phyloP scores from a whole-genome alignment of 179 eudicot genomes.

The Corrigiola litoralis region DNA sequence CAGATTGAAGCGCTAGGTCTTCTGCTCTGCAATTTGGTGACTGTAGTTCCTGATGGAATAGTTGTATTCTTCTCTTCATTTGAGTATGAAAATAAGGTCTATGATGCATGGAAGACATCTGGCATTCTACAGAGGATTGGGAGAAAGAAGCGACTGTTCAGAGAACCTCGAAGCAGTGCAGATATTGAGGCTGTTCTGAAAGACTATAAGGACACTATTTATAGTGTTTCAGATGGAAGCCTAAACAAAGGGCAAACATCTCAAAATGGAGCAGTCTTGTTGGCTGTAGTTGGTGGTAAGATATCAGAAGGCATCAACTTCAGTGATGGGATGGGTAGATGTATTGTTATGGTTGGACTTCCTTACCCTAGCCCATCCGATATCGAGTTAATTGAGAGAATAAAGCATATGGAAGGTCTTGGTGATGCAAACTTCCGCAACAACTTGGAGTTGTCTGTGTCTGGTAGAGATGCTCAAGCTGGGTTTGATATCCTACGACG shows the following conservation, averaged over 20 bases:
- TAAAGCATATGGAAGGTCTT: conserved; percentile 87
- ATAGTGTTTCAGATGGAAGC: conserved; percentile 25
- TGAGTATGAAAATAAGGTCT: conserved; percentile 70
- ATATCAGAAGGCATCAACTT: conserved; percentile 96
- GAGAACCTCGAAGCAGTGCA: conserved; percentile 83
- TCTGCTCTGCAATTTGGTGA: conserved; percentile 69
- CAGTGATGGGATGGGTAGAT: conserved; percentile 93
- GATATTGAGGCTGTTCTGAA: conserved; percentile 65
- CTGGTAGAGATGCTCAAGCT: conserved; percentile 39
- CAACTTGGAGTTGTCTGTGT: conserved; percentile 8
- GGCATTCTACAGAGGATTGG: conserved; percentile 72
- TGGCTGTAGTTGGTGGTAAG: conserved; percentile 97
- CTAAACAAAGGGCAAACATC: conserved; percentile 26
- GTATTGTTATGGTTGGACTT: conserved; percentile 92
- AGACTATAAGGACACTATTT: conserved; percentile 70
- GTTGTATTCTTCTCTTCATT: conserved; percentile 91
- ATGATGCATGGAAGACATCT: conserved; percentile 75
- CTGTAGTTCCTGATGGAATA: conserved; percentile 79
- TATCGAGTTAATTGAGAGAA: conserved; percentile 74
- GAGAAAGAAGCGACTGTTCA: conserved; percentile 67
- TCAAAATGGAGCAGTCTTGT: conserved; percentile 67
- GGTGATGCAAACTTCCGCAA: conserved; percentile 25
- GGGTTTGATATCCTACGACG: conserved; percentile 74
- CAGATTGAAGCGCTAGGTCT: conserved; percentile 93
- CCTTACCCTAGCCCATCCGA: conserved; percentile 97